These are phyloP conservation scores for Cercospora zeae-maydis DNA, from an alignment of 2,329 filamentous ascomycete species.

Conservation along the genomic window DNA sequence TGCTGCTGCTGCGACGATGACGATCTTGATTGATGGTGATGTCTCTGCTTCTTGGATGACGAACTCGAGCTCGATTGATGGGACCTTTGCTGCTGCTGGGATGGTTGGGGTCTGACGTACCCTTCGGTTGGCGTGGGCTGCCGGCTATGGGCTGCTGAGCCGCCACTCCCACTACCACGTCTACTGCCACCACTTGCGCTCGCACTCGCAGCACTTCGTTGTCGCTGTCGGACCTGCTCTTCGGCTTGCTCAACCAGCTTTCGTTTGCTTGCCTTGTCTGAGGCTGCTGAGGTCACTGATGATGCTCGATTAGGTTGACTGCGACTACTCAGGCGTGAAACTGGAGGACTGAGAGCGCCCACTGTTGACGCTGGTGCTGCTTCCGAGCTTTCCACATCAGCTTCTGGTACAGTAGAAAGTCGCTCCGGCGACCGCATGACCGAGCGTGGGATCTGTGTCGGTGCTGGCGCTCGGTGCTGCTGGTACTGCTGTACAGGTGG, in stretches of 20 bases:
- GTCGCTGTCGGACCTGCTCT: conserved; percentile 26
- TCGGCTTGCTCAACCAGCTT: conserved; percentile 34
- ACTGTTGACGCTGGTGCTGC: conserved; percentile 13
- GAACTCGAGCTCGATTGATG: background rate
- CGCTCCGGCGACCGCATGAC: conserved; percentile 30
- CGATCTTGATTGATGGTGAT: background rate
- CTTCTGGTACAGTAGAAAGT: conserved; percentile 36
- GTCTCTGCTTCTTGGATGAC: conserved; percentile 3
- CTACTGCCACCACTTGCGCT: conserved; percentile 9
- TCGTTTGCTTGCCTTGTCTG: conserved; percentile 37
- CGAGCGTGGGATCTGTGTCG: conserved; percentile 14
- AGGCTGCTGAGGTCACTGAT: conserved; percentile 23
- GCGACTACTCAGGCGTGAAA: conserved; percentile 31
- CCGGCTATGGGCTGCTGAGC: conserved; percentile 25
- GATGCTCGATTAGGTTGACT: conserved; percentile 25
- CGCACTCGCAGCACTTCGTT: conserved; percentile 21
- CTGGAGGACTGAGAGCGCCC: conserved; percentile 19
- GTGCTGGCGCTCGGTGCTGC: background rate
- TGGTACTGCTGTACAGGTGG: conserved; percentile 6
- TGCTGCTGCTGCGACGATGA: background rate
- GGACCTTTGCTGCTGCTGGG: background rate
- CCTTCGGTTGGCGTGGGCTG: conserved; percentile 32
- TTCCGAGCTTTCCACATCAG: conserved; percentile 19
- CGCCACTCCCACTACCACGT: conserved; percentile 7
- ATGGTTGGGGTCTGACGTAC: conserved; percentile 26